Percentiles rank a stretch among this genome's conserved stretches.
phyloP scores from a whole-genome alignment of 176 grass and related monocot species.

The Oryza brachyantha region DNA sequence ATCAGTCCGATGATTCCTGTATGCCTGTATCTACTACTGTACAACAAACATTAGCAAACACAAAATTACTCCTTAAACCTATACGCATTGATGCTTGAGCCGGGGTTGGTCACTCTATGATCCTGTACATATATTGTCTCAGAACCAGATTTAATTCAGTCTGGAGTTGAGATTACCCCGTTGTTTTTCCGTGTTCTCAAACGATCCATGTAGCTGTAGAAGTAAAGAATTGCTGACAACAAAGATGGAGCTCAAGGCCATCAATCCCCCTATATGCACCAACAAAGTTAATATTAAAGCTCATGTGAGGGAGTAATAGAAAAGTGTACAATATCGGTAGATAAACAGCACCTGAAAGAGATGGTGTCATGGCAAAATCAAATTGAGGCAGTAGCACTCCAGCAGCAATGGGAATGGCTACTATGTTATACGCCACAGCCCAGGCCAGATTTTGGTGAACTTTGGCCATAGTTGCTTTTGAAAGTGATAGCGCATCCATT shows the following conservation, averaged over 20 bases:
- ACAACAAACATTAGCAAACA: not conserved
- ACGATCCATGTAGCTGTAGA: slow-evolving; percentile 74
- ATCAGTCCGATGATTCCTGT: too few relatives aligned
- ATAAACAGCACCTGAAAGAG: slow-evolving; percentile 65
- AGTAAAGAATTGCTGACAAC: slow-evolving; percentile 96
- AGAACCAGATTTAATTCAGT: not conserved
- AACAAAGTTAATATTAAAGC: not conserved
- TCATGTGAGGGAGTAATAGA: too few relatives aligned
- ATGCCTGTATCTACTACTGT: not conserved
- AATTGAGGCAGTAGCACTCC: slow-evolving; percentile 76
- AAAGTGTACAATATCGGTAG: not conserved
- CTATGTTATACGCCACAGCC: slow-evolving; percentile 87
- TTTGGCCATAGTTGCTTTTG: slow-evolving; percentile 89
- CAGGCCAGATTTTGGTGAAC: slow-evolving; percentile 93
- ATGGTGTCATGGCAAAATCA: slow-evolving; percentile 96
- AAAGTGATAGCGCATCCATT: slow-evolving; percentile 71
- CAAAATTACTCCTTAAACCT: not conserved
- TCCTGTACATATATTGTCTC: not conserved
- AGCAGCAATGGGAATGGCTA: slow-evolving; percentile 71
- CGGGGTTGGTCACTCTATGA: slow-evolving; percentile 37
- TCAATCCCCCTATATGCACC: slow-evolving; percentile 61
- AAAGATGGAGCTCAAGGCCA: slow-evolving; percentile 92
- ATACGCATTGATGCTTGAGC: not conserved
- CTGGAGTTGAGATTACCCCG: slow-evolving; percentile 5
- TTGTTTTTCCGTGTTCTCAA: slow-evolving; percentile 41